Evolutionary conservation across 73 alveolate genomes (phyloP).

Genomic region (Stentor roeselii): DNA sequence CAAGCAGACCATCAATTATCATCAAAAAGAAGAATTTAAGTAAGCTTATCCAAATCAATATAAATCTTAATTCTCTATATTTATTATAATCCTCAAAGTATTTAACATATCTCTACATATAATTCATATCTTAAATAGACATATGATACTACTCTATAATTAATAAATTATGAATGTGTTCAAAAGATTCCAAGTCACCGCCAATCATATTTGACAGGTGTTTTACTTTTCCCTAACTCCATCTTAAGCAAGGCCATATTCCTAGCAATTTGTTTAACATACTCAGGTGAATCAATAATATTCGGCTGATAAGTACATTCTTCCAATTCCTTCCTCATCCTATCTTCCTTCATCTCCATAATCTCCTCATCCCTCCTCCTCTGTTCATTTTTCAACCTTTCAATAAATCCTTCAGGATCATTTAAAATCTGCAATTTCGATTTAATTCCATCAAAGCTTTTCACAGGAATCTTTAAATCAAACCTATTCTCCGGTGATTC

Average conservation of each 20-base stretch:
- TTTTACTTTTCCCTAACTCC: neutral
- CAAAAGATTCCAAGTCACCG: no score
- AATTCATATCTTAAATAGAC: no score
- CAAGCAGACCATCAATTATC: no score
- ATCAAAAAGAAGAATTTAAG: no score
- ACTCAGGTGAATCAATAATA: conserved; percentile 25
- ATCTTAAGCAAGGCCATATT: conserved; percentile 29
- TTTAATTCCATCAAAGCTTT: neutral
- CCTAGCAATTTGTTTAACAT: conserved; percentile 31
- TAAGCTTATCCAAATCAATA: no score
- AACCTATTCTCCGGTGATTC: neutral
- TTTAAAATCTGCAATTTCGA: neutral
- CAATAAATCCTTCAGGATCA: conserved; percentile 8
- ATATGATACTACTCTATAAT: no score
- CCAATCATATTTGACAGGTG: conserved; percentile 8
- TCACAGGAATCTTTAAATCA: neutral
- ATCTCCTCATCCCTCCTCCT: neutral
- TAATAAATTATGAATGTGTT: no score
- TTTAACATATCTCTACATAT: no score
- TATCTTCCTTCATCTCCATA: neutral
- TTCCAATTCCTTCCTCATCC: conserved; percentile 4
- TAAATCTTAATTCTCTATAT: no score
- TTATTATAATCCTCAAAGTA: no score
- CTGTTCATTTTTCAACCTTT: neutral
- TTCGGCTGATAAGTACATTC: conserved; percentile 27